Conservation (phyloP, 2,329 filamentous ascomycete genomes). For the Falciphora oryzae region DNA sequence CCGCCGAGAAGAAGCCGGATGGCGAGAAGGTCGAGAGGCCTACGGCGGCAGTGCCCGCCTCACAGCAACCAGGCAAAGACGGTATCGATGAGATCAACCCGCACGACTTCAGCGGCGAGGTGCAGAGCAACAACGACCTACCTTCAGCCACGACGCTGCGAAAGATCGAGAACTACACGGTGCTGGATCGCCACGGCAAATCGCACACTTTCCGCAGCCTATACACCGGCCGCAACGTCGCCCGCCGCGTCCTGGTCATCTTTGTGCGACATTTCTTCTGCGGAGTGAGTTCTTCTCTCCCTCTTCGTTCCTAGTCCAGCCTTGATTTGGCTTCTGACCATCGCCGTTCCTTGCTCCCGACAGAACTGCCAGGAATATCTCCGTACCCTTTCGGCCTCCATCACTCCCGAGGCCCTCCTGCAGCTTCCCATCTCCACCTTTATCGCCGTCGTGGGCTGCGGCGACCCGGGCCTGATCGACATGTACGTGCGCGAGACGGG, state of each 20-base stretch:
- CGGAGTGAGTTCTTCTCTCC: constrained; percentile 42
- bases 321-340: neutral
- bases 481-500: constrained; percentile 56
- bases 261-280: constrained; percentile 80
- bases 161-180: constrained; percentile 46
- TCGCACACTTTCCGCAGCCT: constrained; percentile 57
- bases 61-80: constrained; percentile 3
- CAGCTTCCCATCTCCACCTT: constrained; percentile 51
- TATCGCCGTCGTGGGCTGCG: constrained; percentile 68
- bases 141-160: constrained; percentile 43
- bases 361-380: constrained; percentile 75
- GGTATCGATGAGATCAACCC: constrained; percentile 21
- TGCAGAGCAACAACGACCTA: constrained; percentile 49
- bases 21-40: neutral
- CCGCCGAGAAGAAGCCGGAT: neutral
- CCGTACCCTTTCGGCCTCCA: constrained; percentile 51
- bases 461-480: constrained; percentile 60
- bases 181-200: constrained; percentile 58
- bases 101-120: constrained; percentile 49
- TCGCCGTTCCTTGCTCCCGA: neutral
- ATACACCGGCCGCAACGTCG: constrained; percentile 48
- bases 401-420: constrained; percentile 47
- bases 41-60: neutral
- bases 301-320: neutral
- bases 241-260: constrained; percentile 58